Conservation (phyloP, 1,284 basidiomycete species). For the Vanrija humicola region DNA sequence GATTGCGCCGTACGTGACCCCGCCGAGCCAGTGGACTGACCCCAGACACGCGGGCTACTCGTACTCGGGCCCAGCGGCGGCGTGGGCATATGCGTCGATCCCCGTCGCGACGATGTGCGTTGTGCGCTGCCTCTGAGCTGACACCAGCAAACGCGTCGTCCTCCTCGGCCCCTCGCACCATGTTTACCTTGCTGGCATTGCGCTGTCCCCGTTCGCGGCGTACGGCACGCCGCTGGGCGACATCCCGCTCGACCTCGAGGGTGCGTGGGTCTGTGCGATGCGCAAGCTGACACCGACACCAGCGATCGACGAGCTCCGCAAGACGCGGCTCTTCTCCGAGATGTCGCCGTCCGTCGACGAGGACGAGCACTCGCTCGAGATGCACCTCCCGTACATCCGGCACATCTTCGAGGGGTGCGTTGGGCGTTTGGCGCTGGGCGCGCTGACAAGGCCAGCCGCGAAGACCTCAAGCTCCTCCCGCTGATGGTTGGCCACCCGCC, state of each 20-base stretch:
- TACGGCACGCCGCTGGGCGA: conserved; percentile 87
- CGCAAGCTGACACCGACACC: conserved; percentile 2
- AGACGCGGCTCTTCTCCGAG: conserved; percentile 65
- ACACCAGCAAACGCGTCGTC: conserved; percentile 76
- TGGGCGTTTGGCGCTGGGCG: background rate
- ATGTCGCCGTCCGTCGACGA: conserved; percentile 73
- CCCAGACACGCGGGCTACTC: conserved; percentile 89
- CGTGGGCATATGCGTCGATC: conserved; percentile 91
- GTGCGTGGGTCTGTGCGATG: conserved; percentile 54
- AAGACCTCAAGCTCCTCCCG: conserved; percentile 75
- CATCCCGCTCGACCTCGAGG: conserved; percentile 69
- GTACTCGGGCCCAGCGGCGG: conserved; percentile 90
- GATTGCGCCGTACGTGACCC: conserved; percentile 78
- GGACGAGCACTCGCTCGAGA: conserved; percentile 95
- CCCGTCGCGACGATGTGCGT: conserved; percentile 74
- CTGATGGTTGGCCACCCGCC: conserved; percentile 84
- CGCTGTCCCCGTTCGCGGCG: conserved; percentile 66
- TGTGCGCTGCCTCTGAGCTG: background rate
- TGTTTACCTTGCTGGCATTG: conserved; percentile 79
- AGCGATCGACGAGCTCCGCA: conserved; percentile 68
- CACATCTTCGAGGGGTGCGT: conserved; percentile 76
- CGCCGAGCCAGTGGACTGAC: background rate
- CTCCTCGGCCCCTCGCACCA: conserved; percentile 96
- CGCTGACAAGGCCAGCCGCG: conserved; percentile 39
- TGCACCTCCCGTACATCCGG: conserved; percentile 91